Evolutionary conservation across 177 flowering plant genomes (phyloP), one percentile per base, ranked within the genome.

Genomic region (Vitis hybrid): DNA sequence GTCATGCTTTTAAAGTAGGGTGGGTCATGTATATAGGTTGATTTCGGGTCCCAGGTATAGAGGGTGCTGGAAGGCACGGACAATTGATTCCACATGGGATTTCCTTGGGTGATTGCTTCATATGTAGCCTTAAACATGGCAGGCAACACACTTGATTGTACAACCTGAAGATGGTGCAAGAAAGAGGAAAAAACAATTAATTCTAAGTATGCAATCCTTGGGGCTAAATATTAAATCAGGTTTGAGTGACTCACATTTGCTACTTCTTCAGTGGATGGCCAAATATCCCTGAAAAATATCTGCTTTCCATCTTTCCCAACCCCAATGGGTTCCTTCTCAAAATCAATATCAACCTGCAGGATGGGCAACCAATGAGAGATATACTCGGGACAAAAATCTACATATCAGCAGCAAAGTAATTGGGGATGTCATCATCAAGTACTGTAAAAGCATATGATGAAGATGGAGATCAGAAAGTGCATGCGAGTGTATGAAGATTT

Each of bases 11-110:
- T 84, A 78, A 93, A 93, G 62, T 88, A 93, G 15, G 98, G 98
- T 14, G 96, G 97, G 55, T 92, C 90, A 71, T 94, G 97, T 62
- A 94, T 94, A 75, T 92, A 94, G 20, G 98, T 92, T 64, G 98
- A 94, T 11, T 65, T 82, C 8, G 92, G 84, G 59, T 92, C 98
- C 98, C 98, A 94, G 5, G 85, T 64, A 77, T 88, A 94, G 3
- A 92, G 88, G 50, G 71, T 82, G 65, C 79, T 67, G 5, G 90
- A 72, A 29, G 97, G 97, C 22, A 90, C 93, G 14, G 90, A 79
- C 19, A 94, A 76, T 56, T 87, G 76, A 72, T 94, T 94, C 98
- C 98, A 92, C 90, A 89, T 88, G 13, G 87, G 85, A 71, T 94
- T 94, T 45, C 98, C 98, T 74, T 87, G 76, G 52, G 92, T 90